Evolutionary conservation across 2,329 filamentous ascomycete genomes (phyloP), one percentile per base, ranked within the genome.

Genomic region (Penicillium sp.): DNA sequence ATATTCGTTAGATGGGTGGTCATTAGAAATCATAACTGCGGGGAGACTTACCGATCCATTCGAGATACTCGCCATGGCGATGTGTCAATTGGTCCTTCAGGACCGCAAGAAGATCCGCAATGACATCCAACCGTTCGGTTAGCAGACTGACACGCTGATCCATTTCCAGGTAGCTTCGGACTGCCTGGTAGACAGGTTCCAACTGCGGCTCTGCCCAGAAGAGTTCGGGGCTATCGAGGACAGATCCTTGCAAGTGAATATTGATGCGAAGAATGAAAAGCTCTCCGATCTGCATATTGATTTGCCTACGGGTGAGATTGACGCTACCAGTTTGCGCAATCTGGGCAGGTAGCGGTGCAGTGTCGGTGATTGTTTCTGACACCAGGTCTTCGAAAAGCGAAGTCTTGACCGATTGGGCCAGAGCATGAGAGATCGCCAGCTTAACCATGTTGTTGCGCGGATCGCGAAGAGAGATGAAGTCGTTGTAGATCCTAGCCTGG

Each of bases 241-340:
- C 92, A 31, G 90, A 96, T 34, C 94, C 94, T 74, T 97, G 96
- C 49, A 99, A 83, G 76, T 99, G 95, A 69, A 99, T 97, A 74
- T 94, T 97, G 78, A 99, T 97, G 58, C 94, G 86, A 32, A 99
- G 80, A 70, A 99, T 97, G 75, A 99, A 99, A 52, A 99, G 85
- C 78, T 99, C 92, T 72, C 94, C 94, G 59, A 99, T 97, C 76
- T 97, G 92, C 92, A 97, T 97, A 80, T 97, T 97, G 80, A 99
- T 97, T 72, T 97, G 87, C 57, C 86, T 86, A 42, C 93, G 86
- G 56, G 87, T 91, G 56, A 99, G 85, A 53, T 90, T 88, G 69
- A 99, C 94, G 69, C 92, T 94, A 61, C 94, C 94, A 0, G 93
- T 97, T 62, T 89, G 79, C 3, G 94, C 93, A 65, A 99, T 96